Evolutionary conservation across 768 basidiomycete genomes (phyloP).

Genomic region (Amanita phalloides): DNA sequence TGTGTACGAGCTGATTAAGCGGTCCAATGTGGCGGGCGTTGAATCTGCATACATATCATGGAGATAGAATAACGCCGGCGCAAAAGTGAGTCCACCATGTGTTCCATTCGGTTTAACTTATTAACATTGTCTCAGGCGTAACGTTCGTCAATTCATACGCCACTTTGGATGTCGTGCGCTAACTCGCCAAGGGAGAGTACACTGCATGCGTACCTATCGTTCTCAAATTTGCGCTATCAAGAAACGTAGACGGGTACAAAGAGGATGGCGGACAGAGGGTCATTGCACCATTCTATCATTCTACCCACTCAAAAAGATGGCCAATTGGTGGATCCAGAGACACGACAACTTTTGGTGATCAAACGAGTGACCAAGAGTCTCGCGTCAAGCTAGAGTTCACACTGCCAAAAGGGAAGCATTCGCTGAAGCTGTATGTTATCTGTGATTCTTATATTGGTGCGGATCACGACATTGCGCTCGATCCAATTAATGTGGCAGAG

Average conservation of each 20-base stretch:
- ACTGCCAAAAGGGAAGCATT: slow-evolving; percentile 73
- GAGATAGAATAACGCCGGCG: slow-evolving; percentile 90
- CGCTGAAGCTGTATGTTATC: slow-evolving; percentile 81
- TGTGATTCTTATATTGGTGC: slow-evolving; percentile 89
- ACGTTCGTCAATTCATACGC: slow-evolving; percentile 95
- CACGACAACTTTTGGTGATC: slow-evolving; percentile 72
- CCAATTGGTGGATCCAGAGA: slow-evolving; percentile 89
- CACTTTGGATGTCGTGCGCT: slow-evolving; percentile 83
- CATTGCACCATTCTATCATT: slow-evolving; percentile 76
- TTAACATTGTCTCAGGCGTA: slow-evolving; percentile 48
- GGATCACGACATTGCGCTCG: slow-evolving; percentile 83
- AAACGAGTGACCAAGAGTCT: slow-evolving; percentile 85
- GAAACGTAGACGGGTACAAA: slow-evolving; percentile 76
- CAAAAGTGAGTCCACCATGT: slow-evolving; percentile 69
- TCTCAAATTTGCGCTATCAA: slow-evolving; percentile 67
- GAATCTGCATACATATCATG: slow-evolving; percentile 95
- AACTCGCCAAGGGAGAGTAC: slow-evolving; percentile 81
- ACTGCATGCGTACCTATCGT: slow-evolving; percentile 78
- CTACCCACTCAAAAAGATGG: slow-evolving; percentile 72
- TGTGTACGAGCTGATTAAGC: slow-evolving; percentile 83
- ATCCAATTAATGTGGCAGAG: slow-evolving; percentile 78
- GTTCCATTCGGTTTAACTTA: neutral
- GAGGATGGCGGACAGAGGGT: slow-evolving; percentile 68
- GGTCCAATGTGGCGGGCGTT: slow-evolving; percentile 73
- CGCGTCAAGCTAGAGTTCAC: slow-evolving; percentile 83